Evolutionary conservation across 1,284 basidiomycete genomes (phyloP).

Genomic region (Cutaneotrichosporon dermatis): DNA sequence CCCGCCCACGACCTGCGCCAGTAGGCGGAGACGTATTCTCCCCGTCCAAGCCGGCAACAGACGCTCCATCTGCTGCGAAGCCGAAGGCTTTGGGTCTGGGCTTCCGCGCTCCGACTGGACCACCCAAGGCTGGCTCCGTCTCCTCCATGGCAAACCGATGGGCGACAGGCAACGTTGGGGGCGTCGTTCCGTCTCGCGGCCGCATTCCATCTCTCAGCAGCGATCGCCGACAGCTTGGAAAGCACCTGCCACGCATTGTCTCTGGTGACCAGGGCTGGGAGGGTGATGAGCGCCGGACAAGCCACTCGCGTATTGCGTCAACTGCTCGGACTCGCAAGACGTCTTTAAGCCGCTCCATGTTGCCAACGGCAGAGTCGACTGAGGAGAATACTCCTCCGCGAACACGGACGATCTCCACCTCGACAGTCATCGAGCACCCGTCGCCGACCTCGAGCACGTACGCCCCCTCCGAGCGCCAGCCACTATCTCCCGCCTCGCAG

Average conservation of each 20-base stretch:
- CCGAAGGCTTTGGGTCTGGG: constrained; percentile 15
- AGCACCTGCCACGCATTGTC: constrained; percentile 49
- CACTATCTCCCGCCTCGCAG: not conserved
- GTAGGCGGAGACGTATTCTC: constrained; percentile 9
- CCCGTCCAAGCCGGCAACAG: constrained; percentile 1
- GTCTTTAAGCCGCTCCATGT: constrained; percentile 22
- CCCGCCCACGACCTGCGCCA: not conserved
- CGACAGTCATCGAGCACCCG: constrained; percentile 3
- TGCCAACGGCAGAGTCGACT: constrained; percentile 2
- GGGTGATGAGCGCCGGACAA: constrained; percentile 21
- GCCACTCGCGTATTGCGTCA: constrained; percentile 6
- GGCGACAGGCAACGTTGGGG: constrained; percentile 3
- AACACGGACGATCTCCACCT: not conserved
- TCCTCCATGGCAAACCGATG: constrained; percentile 18
- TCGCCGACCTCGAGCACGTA: not conserved
- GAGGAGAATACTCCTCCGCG: constrained; percentile 20
- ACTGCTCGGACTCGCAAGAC: constrained; percentile 22
- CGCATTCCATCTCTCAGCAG: constrained; percentile 17
- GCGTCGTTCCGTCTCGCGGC: constrained; percentile 3
- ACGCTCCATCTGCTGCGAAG: not conserved
- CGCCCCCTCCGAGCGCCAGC: not conserved
- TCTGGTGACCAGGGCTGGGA: constrained; percentile 47
- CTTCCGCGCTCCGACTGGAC: constrained; percentile 18
- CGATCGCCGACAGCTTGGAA: constrained; percentile 44
- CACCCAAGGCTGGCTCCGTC: constrained; percentile 15